Evolutionary conservation across 208 protist genomes (phyloP), one percentile per base, ranked within the genome.

Genomic region (Sergeia podlipaevii): DNA sequence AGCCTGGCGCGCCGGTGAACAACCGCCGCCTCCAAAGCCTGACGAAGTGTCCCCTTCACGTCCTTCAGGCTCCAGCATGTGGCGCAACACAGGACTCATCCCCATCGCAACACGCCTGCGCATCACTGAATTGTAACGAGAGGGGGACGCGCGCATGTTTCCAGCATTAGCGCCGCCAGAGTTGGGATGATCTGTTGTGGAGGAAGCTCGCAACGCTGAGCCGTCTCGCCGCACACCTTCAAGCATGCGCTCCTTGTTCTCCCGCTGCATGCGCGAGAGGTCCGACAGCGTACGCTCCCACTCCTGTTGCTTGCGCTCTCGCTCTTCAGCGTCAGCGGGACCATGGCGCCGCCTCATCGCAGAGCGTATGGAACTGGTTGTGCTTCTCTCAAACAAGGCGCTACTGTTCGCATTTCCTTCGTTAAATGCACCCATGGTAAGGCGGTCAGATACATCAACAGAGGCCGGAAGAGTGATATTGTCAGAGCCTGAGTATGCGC

Each of bases 201-300:
- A 49, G 34, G 46, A n/a, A n/a, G n/a, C 23, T 54, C 30, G 24
- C 65, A 50, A 4, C 20, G 34, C 39, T 39, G 57, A 38, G 15
- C 13, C 20, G 44, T 53, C 3, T 63, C 65, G 28, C 13, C 23
- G 1, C 21, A 38, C 26, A 66, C 56, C 17, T 54, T 57, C 52
- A 1, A 65, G 37, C 64, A 89, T 66, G 15, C 71, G 66, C 7
- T 81, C 77, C 39, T 80, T 72, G 53, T 93, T 89, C 57, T 89
- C 81, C 37, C 43, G 55, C 55, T 84, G 80, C 80, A 93, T 89
- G 39, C 63, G 61, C 54, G 82, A 77, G 11, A 91, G 57, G 30
- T 72, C 74, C 24, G 59, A 38, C 24, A 91, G 65, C 11, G 66
- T 61, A 42, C 60, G 43, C 41, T 77, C 55, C 69, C 69, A 77